Evolutionary conservation across 345 rosid species (phyloP).

Genomic region (Cardiospermum halicacabum): DNA sequence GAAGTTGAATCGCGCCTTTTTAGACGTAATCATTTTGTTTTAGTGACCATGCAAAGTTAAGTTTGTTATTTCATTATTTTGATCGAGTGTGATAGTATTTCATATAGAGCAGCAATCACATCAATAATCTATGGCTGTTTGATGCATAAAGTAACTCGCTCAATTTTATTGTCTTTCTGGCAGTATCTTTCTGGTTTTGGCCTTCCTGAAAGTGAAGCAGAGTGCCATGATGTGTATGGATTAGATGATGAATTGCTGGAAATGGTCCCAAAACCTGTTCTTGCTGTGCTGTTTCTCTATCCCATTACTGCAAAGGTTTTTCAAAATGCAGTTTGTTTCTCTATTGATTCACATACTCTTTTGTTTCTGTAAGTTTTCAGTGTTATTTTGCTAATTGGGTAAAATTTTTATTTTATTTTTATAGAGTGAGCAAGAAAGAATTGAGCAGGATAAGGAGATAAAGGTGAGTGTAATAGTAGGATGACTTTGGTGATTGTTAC

Average conservation of each 20-base stretch:
- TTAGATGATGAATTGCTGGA: constrained; percentile 81
- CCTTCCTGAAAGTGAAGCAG: constrained; percentile 53
- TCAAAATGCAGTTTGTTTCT: constrained; percentile 8
- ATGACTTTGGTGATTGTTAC: neutral
- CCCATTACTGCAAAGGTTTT: constrained; percentile 75
- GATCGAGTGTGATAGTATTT: too few relatives aligned
- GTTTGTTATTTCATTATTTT: too few relatives aligned
- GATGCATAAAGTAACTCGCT: neutral
- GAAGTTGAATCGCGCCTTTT: neutral
- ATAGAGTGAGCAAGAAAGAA: constrained; percentile 82
- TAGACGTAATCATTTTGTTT: neutral
- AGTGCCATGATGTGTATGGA: constrained; percentile 86
- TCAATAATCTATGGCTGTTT: neutral
- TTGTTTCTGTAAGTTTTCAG: neutral
- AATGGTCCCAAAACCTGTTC: constrained; percentile 89
- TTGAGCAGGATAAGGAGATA: constrained; percentile 44
- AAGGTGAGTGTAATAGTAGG: constrained; percentile 32
- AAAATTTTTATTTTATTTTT: neutral
- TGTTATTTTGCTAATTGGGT: constrained; percentile 12
- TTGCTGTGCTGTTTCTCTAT: constrained; percentile 86
- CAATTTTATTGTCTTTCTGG: constrained; percentile 13
- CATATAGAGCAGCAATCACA: too few relatives aligned
- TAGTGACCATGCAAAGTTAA: neutral
- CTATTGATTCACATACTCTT: neutral
- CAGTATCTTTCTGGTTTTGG: constrained; percentile 94